Base-by-base conservation (phyloP, 176 grass and related monocot species). In the Carex pumila region DNA sequence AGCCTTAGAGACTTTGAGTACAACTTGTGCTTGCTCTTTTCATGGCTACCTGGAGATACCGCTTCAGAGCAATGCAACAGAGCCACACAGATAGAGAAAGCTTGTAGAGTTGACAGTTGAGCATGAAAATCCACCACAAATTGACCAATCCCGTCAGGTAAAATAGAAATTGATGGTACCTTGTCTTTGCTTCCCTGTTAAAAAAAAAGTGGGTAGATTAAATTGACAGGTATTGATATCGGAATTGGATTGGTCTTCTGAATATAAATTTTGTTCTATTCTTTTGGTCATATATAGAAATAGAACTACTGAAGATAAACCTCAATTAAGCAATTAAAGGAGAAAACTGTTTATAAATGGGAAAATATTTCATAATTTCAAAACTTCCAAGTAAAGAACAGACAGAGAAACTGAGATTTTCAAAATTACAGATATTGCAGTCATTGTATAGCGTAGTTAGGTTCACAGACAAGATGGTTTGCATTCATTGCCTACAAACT, bases 71-170 rank as follows among this genome's bases (percentile, higher is more conserved):
- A 89, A 73, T 98, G 96, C 56, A 95, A 71, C 83, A 98, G 81
- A 36, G 93, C 90, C 21, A 98, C 91, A 64, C 96, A 95, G n/a
- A 93, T 88, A 45, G 93, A 94, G 83, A 98, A 98, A 12, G 93
- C 93, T 84, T 98, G 96, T 61, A 98, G 65, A 3, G 87, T 84
- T 7, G 96, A 95, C 72, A 98, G 61, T 80, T 82, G 84, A 66
- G 93, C 92, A 57, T 95, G 93, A 77, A 98, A 98, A 85, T 93
- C 89, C 67, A 98, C 89, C 7, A 86, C 88, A 83, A 93, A 95
- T 58, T 90, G 83, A 37, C 88, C 89, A 66, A 88, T 74, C 36
- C 93, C 89, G 53, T 89, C 89, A 15, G 85, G 82, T 55, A 82
- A 93, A 83, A 98, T 92, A 3, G 65, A 87, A 81, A 98, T 57